Evolutionary conservation across 306 rosid genomes (phyloP).

Genomic region (Vigna angularis): DNA sequence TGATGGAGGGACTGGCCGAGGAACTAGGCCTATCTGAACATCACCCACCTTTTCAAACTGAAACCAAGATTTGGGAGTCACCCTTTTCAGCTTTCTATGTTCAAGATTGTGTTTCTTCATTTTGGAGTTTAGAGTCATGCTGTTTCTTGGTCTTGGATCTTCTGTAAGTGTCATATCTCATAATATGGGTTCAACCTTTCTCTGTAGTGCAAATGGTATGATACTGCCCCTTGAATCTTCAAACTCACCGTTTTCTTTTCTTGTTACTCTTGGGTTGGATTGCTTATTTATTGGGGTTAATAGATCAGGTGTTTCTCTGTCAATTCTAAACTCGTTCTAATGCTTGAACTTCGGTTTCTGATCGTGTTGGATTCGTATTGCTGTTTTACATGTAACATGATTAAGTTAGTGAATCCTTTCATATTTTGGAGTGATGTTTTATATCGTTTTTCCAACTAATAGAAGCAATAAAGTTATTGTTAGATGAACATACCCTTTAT

Average conservation of each 20-base stretch:
- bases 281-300: conserved; percentile 19
- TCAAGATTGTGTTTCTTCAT: conserved; percentile 51
- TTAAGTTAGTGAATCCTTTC: conserved; percentile 7
- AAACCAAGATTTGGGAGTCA: neutral
- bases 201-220: conserved; percentile 60
- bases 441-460: neutral
- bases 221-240: conserved; percentile 40
- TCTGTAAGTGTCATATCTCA: conserved; percentile 35
- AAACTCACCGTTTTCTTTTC: neutral
- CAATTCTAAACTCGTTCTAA: conserved; percentile 2
- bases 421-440: neutral
- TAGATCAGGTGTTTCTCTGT: conserved; percentile 1
- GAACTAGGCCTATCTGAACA: conserved; percentile 62
- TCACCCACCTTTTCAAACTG: conserved; percentile 43
- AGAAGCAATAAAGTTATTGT: conserved; percentile 22
- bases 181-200: conserved; percentile 39
- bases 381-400: conserved; percentile 33
- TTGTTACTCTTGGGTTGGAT: neutral
- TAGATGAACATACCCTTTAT: conserved; percentile 7
- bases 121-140: conserved; percentile 45
- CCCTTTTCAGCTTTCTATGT: conserved; percentile 41
- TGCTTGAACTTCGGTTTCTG: conserved; percentile 34
- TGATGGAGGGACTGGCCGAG: conserved; percentile 51
- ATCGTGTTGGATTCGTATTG: conserved; percentile 33
- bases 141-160: conserved; percentile 35